A percentile compares a stretch with the other conserved stretches of the same genome.
Evolutionary conservation across 164 flowering plant species (phyloP).

Genomic region (Chimonanthus praecox): DNA sequence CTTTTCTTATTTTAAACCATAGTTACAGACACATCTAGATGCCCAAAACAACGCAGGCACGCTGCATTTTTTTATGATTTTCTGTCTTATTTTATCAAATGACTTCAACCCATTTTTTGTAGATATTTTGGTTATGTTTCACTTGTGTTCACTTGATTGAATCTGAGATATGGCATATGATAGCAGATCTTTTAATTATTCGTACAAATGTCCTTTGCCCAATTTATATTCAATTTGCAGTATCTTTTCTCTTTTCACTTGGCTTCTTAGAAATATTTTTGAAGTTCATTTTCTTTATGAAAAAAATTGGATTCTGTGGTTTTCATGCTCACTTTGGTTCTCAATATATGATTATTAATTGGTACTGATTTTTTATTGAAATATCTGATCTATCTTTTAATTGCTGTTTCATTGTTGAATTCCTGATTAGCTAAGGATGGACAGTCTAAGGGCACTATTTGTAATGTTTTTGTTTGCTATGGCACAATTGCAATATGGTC

Average conservation of each 20-base stretch:
- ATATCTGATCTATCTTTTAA: background rate
- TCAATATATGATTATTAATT: background rate
- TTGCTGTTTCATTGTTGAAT: background rate
- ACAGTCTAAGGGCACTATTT: slow-evolving; percentile 2
- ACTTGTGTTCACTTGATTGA: background rate
- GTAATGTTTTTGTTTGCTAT: slow-evolving; percentile 16
- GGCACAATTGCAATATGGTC: slow-evolving; percentile 17
- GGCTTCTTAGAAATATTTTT: background rate
- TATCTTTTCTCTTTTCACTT: background rate
- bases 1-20: too few relatives aligned
- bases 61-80: background rate
- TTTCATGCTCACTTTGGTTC: background rate
- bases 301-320: background rate
- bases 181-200: background rate
- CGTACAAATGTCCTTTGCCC: background rate
- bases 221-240: background rate
- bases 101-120: background rate
- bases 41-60: too few relatives aligned
- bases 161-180: background rate
- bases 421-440: slow-evolving; percentile 10
- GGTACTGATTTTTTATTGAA: background rate
- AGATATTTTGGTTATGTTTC: background rate
- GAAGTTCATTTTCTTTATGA: background rate
- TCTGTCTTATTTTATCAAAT: background rate
- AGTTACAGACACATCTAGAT: too few relatives aligned